Evolutionary conservation across 441 rosid genomes (phyloP).

Genomic region (Corymbia citriodora): DNA sequence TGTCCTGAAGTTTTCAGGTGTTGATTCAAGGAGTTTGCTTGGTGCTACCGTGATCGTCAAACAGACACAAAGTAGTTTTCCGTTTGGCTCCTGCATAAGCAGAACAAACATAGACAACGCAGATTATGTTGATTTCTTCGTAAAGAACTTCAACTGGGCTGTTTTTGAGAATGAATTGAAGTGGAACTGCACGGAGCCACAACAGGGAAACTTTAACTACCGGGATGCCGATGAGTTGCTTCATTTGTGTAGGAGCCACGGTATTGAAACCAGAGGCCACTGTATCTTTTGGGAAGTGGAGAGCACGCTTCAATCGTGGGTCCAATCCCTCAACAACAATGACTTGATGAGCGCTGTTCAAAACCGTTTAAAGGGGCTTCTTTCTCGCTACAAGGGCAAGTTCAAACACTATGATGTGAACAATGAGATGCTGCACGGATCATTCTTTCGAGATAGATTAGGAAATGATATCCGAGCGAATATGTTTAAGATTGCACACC

Average conservation of each 20-base stretch:
- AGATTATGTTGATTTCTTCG: conserved; percentile 70
- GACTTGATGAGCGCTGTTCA: conserved; percentile 27
- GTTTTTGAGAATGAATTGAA: conserved; percentile 91
- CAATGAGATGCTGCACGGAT: conserved; percentile 49
- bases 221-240: conserved; percentile 89
- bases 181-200: conserved; percentile 87
- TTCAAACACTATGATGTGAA: conserved; percentile 72
- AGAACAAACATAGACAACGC: conserved; percentile 77
- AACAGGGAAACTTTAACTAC: conserved; percentile 70
- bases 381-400: conserved; percentile 51
- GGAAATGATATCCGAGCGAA: conserved; percentile 59
- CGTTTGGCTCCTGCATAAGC: conserved; percentile 74
- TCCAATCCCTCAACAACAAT: conserved; percentile 25
- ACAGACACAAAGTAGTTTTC: conserved; percentile 72
- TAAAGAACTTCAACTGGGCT: conserved; percentile 81
- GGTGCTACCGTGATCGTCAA: conserved; percentile 44
- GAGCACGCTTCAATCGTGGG: conserved; percentile 34
- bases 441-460: conserved; percentile 53
- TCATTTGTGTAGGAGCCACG: conserved; percentile 46
- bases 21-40: conserved; percentile 23
- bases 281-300: conserved; percentile 47
- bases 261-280: conserved; percentile 65
- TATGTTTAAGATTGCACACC: conserved; percentile 77
- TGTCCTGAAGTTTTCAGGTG: conserved; percentile 50
- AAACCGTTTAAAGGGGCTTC: conserved; percentile 34